Conservation (phyloP, 2,329 filamentous ascomycete species). For the Trichoderma atroviride region DNA sequence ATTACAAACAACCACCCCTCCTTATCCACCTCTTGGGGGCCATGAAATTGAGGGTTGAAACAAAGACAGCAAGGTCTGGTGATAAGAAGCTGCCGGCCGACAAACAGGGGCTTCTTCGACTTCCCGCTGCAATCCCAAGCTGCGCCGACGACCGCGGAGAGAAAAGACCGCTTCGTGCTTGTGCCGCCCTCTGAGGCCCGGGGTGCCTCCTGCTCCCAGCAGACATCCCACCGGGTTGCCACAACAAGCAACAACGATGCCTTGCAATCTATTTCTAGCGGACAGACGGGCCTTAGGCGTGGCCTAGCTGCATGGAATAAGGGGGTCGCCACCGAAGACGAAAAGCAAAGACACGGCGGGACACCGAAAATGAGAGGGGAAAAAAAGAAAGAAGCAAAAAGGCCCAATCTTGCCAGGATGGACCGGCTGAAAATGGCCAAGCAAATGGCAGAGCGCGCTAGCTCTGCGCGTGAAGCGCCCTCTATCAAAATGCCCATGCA, state of each 20-base stretch:
- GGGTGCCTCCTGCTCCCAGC: neutral
- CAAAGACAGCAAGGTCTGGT: neutral
- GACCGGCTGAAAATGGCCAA: constrained; percentile 10
- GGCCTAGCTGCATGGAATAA: neutral
- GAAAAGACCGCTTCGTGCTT: neutral
- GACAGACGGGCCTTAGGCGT: neutral
- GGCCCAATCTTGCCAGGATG: neutral
- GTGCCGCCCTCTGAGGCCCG: neutral
- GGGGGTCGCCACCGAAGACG: neutral
- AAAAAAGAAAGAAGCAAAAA: neutral
- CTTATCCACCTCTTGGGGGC: neutral
- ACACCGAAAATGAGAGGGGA: neutral
- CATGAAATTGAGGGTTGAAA: neutral
- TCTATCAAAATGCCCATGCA: constrained; percentile 12
- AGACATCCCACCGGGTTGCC: neutral
- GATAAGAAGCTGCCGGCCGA: neutral
- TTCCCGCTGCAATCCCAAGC: neutral
- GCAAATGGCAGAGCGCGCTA: constrained; percentile 12
- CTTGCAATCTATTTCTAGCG: constrained; percentile 2
- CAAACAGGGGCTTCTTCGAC: neutral
- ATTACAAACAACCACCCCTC: neutral
- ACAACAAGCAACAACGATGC: neutral
- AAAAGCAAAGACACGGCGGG: neutral
- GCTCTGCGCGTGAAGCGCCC: constrained; percentile 11
- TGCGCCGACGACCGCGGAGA: constrained; percentile 7